Evolutionary conservation across 768 basidiomycete species (phyloP).

Genomic region (Fistulinella prunicolor): DNA sequence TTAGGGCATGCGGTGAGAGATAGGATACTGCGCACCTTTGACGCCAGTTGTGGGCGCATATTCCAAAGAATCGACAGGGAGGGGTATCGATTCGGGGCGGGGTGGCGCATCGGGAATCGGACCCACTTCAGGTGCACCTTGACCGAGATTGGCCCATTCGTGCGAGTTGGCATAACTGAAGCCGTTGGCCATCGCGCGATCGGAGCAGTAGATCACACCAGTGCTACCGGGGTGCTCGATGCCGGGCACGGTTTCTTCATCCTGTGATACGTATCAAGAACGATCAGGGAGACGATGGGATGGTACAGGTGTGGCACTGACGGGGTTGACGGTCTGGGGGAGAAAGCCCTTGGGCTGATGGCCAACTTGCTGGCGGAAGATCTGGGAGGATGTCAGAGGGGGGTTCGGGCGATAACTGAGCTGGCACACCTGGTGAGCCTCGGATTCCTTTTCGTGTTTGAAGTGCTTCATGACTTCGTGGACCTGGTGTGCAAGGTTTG

Average conservation of each 20-base stretch:
- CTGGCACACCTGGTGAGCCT: slow-evolving; percentile 71
- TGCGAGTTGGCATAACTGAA: slow-evolving; percentile 76
- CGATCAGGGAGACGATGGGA: not conserved
- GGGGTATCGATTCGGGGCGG: slow-evolving; percentile 60
- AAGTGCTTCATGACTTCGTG: slow-evolving; percentile 63
- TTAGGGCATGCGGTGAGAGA: not conserved
- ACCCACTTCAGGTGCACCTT: slow-evolving; percentile 89
- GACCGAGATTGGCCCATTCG: slow-evolving; percentile 89
- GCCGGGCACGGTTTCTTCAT: slow-evolving; percentile 89
- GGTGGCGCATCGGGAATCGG: slow-evolving; percentile 71
- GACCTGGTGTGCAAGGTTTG: slow-evolving; percentile 50
- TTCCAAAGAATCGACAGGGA: slow-evolving; percentile 74
- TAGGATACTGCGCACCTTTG: slow-evolving; percentile 48
- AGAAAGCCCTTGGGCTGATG: slow-evolving; percentile 63
- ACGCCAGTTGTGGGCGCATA: slow-evolving; percentile 94
- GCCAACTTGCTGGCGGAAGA: slow-evolving; percentile 70
- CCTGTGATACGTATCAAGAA: slow-evolving; percentile 36
- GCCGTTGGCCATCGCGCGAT: slow-evolving; percentile 93
- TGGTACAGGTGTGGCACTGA: slow-evolving; percentile 28
- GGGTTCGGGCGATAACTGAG: not conserved
- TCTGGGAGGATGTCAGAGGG: slow-evolving; percentile 39
- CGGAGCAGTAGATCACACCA: slow-evolving; percentile 82
- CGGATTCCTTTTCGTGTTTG: slow-evolving; percentile 79
- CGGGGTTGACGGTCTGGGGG: slow-evolving; percentile 72
- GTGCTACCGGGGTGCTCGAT: slow-evolving; percentile 72